phyloP scores from a whole-genome alignment of 2,329 filamentous ascomycete species.

The Parasarocladium wereldwijsianum region DNA sequence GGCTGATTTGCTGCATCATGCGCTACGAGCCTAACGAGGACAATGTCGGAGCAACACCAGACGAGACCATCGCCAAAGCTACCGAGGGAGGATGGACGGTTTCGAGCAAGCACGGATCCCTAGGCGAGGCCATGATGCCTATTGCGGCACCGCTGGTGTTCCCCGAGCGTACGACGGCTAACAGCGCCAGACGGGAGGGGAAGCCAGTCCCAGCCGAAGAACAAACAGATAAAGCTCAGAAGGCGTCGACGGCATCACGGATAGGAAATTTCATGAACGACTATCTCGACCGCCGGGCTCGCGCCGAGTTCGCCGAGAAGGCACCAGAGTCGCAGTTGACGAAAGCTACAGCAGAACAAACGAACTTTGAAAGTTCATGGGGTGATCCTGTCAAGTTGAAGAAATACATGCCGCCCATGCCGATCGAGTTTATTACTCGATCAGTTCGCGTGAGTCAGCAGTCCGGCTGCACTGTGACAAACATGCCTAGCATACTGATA shows the following conservation, averaged over 20 bases:
- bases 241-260: background rate
- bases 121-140: background rate
- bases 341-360: background rate
- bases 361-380: background rate
- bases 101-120: background rate
- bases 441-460: background rate
- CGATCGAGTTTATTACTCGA: background rate
- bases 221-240: background rate
- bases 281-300: conserved; percentile 3
- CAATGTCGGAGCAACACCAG: background rate
- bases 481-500: too few species aligned
- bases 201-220: background rate
- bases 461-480: too few species aligned
- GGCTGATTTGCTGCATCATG: conserved; percentile 1
- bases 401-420: background rate
- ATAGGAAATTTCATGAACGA: conserved; percentile 3
- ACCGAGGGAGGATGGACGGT: background rate
- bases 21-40: conserved; percentile 2
- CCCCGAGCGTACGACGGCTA: background rate
- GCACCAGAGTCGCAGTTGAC: background rate
- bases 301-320: conserved; percentile 3
- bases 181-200: background rate
- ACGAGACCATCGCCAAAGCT: background rate
- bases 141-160: background rate
- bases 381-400: background rate